Conservation (phyloP, 202 grass and related monocot genomes). For the Setaria italica region DNA sequence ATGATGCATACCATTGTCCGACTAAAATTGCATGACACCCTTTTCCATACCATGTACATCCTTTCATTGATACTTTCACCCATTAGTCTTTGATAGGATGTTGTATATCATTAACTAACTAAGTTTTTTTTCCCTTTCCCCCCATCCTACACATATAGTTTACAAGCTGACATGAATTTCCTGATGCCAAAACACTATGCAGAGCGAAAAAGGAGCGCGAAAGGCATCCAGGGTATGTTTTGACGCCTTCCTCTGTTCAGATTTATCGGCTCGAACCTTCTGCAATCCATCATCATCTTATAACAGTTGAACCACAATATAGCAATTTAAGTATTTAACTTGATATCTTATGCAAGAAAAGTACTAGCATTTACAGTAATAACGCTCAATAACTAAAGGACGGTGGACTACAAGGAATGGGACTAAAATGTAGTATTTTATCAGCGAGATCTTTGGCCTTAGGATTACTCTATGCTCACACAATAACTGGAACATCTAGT, state of each 20-base stretch:
- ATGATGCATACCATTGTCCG: background rate
- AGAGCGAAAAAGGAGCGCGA: slow-evolving; percentile 59
- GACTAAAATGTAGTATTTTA: background rate
- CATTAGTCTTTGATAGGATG: background rate
- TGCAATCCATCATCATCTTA: background rate
- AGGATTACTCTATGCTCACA: background rate
- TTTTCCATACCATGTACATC: background rate
- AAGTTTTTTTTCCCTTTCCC: too few species aligned
- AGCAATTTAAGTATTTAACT: background rate
- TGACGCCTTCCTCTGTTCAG: slow-evolving; percentile 8
- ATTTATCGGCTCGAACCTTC: slow-evolving; percentile 1
- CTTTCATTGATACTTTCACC: background rate
- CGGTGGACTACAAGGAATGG: background rate
- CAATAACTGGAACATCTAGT: background rate
- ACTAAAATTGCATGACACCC: background rate
- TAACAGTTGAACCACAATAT: background rate
- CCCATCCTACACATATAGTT: background rate
- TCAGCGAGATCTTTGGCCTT: background rate
- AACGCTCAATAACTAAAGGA: background rate
- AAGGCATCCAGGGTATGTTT: slow-evolving; percentile 85
- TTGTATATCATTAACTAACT: background rate
- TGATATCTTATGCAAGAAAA: slow-evolving; percentile 17
- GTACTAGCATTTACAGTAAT: background rate
- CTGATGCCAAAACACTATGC: slow-evolving; percentile 42
- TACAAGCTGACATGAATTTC: slow-evolving; percentile 45